Base-by-base conservation (phyloP, 306 rosid genomes). In the Cucurbita pepo region DNA sequence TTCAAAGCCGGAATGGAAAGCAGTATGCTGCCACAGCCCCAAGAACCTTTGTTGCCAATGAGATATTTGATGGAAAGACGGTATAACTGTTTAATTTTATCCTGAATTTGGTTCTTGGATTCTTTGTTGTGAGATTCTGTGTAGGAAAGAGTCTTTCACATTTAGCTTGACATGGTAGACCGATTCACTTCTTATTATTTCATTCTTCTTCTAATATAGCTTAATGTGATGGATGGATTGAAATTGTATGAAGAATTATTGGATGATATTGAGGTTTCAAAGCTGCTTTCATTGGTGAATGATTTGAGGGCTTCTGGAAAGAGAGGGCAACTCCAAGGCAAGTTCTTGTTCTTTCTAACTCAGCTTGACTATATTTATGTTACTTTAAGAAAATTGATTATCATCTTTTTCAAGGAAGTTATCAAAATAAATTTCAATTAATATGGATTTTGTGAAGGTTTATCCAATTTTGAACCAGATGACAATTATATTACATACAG, bases 151-250 rank as follows among this genome's bases (percentile, higher is more conserved):
- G 43, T 67, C 56, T 47, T 66, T 66, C 55, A 11, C 22, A 45
- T 3, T 18, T 65, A 43, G 52, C n/a, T 41, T 21, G 15, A 41
- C 38, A 11, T 47, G 73, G 19, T 47, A 25, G 56, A 22, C 18
- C 8, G 73, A 67, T 25, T 25, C 13, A 67, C 2, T 67, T 67
- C 3, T 10, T 18, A 10, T 66, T 6, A 69, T 48, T 48, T 48
- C 8, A 25, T 50, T 53, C 45, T 47, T 45, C 78, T 36, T 76
- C 75, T 50, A 57, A 25, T 75, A 71, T 72, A 95, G 99, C 83
- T 95, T 76, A 95, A 95, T 72, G 88, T 69, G 79, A 89, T 81
- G 38, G 97, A 91, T 59, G 99, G 99, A 65, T 81, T 95, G 82
- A 91, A 91, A 75, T 78, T 82, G 78, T 88, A 83, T 67, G 91